Conservation (phyloP, 768 basidiomycete species). For the Russula lepida region DNA sequence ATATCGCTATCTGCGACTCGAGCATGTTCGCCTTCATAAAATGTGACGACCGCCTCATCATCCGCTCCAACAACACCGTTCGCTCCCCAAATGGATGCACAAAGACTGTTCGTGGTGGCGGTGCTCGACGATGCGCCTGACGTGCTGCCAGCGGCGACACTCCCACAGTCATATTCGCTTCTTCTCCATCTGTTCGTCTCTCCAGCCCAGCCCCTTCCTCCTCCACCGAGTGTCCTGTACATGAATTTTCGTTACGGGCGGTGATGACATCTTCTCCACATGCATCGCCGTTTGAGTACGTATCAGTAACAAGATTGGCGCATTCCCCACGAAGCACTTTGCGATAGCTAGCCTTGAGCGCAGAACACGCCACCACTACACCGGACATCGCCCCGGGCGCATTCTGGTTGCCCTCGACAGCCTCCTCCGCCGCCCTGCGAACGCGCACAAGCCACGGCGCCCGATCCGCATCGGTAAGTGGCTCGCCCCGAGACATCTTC, state of each 20-base stretch:
- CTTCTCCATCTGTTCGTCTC: conserved; percentile 9
- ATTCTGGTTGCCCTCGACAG: conserved; percentile 43
- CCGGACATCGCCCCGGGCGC: conserved; percentile 29
- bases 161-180: neutral
- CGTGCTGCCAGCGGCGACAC: neutral
- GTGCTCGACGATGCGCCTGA: conserved; percentile 5
- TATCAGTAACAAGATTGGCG: neutral
- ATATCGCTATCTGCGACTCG: conserved; percentile 61
- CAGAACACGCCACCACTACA: conserved; percentile 81
- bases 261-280: neutral
- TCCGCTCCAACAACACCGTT: conserved; percentile 51
- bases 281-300: neutral
- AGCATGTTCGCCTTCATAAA: conserved; percentile 83
- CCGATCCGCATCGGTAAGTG: conserved; percentile 76
- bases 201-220: neutral
- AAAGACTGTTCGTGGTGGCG: conserved; percentile 54
- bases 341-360: conserved; percentile 74
- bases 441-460: conserved; percentile 78
- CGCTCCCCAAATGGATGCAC: conserved; percentile 64
- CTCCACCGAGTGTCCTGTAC: too few relatives aligned
- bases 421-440: conserved; percentile 53
- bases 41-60: conserved; percentile 58
- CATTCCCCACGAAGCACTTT: conserved; percentile 61
- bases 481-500: conserved; percentile 76
- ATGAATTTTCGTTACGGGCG: neutral